Conservation (phyloP, 305 asterid species). For the Rubia tinctorum region DNA sequence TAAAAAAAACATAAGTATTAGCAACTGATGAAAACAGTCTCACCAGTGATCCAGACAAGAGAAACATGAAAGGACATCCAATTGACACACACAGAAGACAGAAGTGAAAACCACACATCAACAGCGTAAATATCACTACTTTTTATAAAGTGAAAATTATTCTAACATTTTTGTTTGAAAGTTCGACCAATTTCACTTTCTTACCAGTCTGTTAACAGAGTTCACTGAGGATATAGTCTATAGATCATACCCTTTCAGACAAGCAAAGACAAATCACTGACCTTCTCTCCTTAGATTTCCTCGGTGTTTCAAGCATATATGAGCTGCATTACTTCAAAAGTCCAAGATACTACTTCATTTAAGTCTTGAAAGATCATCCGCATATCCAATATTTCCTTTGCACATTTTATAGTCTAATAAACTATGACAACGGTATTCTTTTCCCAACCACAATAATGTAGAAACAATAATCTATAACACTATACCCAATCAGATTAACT, state of each 20-base stretch:
- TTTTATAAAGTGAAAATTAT: neutral
- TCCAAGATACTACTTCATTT: constrained; percentile 56
- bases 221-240: neutral
- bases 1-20: constrained; percentile 21
- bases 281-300: neutral
- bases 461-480: too few relatives aligned
- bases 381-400: neutral
- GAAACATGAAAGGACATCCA: neutral
- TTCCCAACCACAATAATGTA: neutral
- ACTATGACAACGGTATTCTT: neutral
- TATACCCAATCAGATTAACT: neutral
- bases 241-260: neutral
- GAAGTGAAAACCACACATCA: neutral
- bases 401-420: neutral
- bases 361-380: too few relatives aligned
- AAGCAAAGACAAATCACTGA: neutral
- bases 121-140: neutral
- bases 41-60: neutral
- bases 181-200: neutral
- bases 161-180: neutral
- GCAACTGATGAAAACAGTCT: constrained; percentile 9
- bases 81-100: neutral
- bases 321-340: constrained; percentile 82
- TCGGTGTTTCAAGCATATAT: neutral
- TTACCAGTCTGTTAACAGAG: neutral